Evolutionary conservation across 495 filamentous ascomycete genomes (phyloP).

Genomic region (Collariella sp.): DNA sequence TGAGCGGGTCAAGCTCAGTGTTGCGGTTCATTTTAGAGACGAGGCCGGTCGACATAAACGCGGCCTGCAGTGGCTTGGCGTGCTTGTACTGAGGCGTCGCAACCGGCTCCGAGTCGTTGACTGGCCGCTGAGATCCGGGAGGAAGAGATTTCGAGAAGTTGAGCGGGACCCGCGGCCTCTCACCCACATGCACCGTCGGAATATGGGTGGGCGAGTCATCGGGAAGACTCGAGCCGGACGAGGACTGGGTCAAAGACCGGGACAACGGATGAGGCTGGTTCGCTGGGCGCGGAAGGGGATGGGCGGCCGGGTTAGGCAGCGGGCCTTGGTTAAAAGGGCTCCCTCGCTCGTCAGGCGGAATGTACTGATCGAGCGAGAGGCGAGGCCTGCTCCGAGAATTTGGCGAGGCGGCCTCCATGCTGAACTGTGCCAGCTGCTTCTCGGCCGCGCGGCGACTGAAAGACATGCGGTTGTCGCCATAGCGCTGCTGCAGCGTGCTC

Average conservation of each 20-base stretch:
- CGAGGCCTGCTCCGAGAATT: constrained; percentile 50
- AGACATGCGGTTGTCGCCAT: constrained; percentile 51
- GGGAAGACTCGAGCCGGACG: constrained; percentile 64
- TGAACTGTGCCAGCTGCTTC: constrained; percentile 35
- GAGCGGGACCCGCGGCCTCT: constrained; percentile 37
- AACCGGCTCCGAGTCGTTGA: constrained; percentile 45
- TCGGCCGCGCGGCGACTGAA: constrained; percentile 43
- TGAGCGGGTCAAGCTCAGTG: constrained; percentile 48
- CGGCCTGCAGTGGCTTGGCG: constrained; percentile 72
- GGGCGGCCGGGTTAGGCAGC: constrained; percentile 48
- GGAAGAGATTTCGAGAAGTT: constrained; percentile 79
- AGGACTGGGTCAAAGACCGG: constrained; percentile 72
- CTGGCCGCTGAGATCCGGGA: constrained; percentile 46
- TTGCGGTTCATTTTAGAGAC: constrained; percentile 73
- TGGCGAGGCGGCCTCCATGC: constrained; percentile 43
- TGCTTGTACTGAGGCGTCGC: constrained; percentile 79
- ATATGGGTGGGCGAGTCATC: constrained; percentile 69
- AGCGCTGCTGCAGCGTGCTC: constrained; percentile 79
- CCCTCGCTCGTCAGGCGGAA: constrained; percentile 50
- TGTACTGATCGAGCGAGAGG: constrained; percentile 67
- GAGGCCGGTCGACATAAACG: constrained; percentile 89
- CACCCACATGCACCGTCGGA: constrained; percentile 43
- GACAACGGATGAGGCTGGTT: constrained; percentile 77
- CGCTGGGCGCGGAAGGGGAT: constrained; percentile 36
- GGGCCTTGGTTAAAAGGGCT: constrained; percentile 52